These are phyloP conservation scores for Silene vulgaris DNA, from an alignment of 179 eudicot genomes.

Conservation along the genomic window DNA sequence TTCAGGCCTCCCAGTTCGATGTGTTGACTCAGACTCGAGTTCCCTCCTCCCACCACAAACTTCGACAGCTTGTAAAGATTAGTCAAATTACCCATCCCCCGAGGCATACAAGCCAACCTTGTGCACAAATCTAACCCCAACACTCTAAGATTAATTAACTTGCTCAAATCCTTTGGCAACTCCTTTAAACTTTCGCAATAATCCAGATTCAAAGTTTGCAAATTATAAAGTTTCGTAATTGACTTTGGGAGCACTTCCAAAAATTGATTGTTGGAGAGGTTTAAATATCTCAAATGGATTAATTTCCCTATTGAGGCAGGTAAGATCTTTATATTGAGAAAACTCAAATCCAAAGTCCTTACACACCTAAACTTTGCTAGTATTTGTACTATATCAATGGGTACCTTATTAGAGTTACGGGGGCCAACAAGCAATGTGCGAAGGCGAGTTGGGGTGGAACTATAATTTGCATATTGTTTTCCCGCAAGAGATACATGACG, in stretches of 20 bases:
- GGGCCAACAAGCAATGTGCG: background rate
- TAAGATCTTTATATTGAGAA: background rate
- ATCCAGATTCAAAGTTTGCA: slow-evolving; percentile 4
- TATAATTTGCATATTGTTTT: too few species aligned
- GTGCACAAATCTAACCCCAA: slow-evolving; percentile 16
- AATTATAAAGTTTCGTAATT: background rate
- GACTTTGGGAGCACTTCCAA: slow-evolving; percentile 7
- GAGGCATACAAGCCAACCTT: slow-evolving; percentile 16
- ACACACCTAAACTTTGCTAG: slow-evolving; percentile 7
- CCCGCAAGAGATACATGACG: background rate
- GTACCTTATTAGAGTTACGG: background rate
- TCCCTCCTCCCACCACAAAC: slow-evolving; percentile 19
- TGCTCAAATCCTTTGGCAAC: slow-evolving; percentile 27
- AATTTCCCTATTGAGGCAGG: slow-evolving; percentile 18
- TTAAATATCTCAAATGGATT: slow-evolving; percentile 17
- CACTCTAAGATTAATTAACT: slow-evolving; percentile 15
- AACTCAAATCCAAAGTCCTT: slow-evolving; percentile 7
- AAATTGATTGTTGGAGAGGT: background rate
- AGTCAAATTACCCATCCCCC: slow-evolving; percentile 25
- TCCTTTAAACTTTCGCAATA: background rate
- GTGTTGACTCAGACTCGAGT: background rate
- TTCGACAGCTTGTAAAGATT: slow-evolving; percentile 23
- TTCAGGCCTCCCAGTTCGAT: background rate
- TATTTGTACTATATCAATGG: background rate
- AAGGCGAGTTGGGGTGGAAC: background rate